Conservation (phyloP, 1,139 yeast species). For the Suhomyces panamericanus region DNA sequence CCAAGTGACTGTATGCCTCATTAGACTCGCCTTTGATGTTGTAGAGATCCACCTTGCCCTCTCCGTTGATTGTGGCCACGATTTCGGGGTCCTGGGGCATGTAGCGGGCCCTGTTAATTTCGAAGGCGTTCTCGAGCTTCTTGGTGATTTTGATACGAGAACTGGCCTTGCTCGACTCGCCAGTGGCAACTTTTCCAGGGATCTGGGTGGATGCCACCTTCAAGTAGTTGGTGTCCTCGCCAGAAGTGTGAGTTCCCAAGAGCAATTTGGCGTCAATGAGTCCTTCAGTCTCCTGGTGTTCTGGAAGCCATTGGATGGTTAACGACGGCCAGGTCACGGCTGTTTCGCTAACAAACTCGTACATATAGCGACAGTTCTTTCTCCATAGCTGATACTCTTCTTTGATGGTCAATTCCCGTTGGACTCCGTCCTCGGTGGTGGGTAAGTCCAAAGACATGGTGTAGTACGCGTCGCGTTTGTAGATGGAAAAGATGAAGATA, state of each 20-base stretch:
- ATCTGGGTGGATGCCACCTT: slow-evolving; percentile 73
- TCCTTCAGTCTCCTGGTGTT: slow-evolving; percentile 29
- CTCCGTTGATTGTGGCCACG: slow-evolving; percentile 77
- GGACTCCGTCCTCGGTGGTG: slow-evolving; percentile 21
- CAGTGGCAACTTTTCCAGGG: slow-evolving; percentile 40
- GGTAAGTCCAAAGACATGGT: slow-evolving; percentile 7
- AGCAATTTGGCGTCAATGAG: slow-evolving; percentile 51
- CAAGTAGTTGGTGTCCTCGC: slow-evolving; percentile 72
- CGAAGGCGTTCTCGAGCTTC: slow-evolving; percentile 54
- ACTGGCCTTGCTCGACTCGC: slow-evolving; percentile 29
- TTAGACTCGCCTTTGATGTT: slow-evolving; percentile 37
- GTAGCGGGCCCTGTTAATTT: slow-evolving; percentile 79
- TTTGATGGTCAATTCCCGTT: slow-evolving; percentile 47
- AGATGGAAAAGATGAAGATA: not conserved
- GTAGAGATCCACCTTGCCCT: slow-evolving; percentile 72
- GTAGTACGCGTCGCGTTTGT: slow-evolving; percentile 39
- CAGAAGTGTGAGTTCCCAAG: slow-evolving; percentile 87
- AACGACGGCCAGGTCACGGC: slow-evolving; percentile 80
- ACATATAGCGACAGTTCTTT: slow-evolving; percentile 75
- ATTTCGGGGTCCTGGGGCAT: slow-evolving; percentile 70
- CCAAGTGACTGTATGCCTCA: slow-evolving; percentile 31
- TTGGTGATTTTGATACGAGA: slow-evolving; percentile 63
- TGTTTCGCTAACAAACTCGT: slow-evolving; percentile 77
- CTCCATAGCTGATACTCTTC: slow-evolving; percentile 81
- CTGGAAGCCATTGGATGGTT: slow-evolving; percentile 75